phyloP scores from a whole-genome alignment of 768 basidiomycete genomes.

The Collybia mongolica region DNA sequence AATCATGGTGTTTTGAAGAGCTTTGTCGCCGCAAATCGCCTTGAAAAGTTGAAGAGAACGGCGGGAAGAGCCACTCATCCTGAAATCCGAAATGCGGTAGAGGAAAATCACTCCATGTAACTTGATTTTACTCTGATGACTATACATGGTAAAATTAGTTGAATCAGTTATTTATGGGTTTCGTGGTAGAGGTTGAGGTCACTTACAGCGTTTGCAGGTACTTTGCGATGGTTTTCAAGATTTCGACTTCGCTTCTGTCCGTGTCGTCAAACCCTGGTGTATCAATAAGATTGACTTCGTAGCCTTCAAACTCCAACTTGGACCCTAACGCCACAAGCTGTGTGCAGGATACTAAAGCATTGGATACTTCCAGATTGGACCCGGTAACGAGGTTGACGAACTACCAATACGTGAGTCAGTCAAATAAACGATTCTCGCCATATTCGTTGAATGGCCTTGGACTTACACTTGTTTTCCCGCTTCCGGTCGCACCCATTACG shows the following conservation, averaged over 20 bases:
- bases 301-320: not conserved
- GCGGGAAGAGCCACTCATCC: slow-evolving; percentile 13
- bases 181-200: not conserved
- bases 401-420: not conserved
- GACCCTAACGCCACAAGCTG: slow-evolving; percentile 1
- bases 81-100: slow-evolving; percentile 34
- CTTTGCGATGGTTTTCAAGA: slow-evolving; percentile 7
- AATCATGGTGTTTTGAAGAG: slow-evolving; percentile 40
- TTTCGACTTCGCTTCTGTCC: slow-evolving; percentile 4
- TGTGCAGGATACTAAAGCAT: slow-evolving; percentile 11
- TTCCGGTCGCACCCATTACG: slow-evolving; percentile 10
- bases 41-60: slow-evolving; percentile 9
- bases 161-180: no score
- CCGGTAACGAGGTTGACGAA: slow-evolving; percentile 12
- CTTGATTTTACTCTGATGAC: slow-evolving; percentile 6
- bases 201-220: slow-evolving; percentile 8
- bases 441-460: not conserved
- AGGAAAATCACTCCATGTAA: slow-evolving; percentile 34
- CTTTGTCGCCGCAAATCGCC: slow-evolving; percentile 27
- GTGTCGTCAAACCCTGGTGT: slow-evolving; percentile 17
- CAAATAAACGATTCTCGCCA: not conserved
- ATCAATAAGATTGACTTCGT: slow-evolving; percentile 12
- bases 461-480: slow-evolving; percentile 9
- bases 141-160: no score
- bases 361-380: slow-evolving; percentile 2